These are phyloP conservation scores for Aaosphaeria arxii DNA, from an alignment of 2,329 filamentous ascomycete species.

Conservation along the genomic window DNA sequence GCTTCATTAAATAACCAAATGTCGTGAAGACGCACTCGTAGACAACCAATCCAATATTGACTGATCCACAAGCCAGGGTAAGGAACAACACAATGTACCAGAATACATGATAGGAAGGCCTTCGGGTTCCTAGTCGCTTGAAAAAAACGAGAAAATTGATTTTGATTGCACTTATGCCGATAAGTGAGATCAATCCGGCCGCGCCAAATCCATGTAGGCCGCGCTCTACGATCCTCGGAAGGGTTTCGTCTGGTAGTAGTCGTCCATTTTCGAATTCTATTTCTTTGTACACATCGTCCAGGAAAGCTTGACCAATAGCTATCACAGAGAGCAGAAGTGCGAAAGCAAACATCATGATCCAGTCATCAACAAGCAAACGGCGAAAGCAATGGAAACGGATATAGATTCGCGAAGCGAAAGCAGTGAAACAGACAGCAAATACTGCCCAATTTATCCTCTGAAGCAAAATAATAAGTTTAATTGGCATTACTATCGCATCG, in stretches of 20 bases:
- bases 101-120: constrained; percentile 2
- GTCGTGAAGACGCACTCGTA: constrained; percentile 3
- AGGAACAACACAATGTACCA: constrained; percentile 7
- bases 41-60: constrained; percentile 3
- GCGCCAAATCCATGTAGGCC: constrained; percentile 3
- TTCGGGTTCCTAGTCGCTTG: constrained; percentile 6
- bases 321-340: constrained; percentile 1
- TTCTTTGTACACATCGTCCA: constrained; percentile 4
- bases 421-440: constrained; percentile 4
- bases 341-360: constrained; percentile 6
- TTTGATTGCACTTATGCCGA: constrained; percentile 7
- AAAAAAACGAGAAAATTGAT: constrained; percentile 11
- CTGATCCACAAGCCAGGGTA: constrained; percentile 3
- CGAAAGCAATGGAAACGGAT: constrained; percentile 8
- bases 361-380: constrained; percentile 7
- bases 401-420: constrained; percentile 3
- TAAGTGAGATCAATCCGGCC: neutral
- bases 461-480: too few species aligned
- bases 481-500: too few species aligned
- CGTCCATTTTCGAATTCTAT: constrained; percentile 5
- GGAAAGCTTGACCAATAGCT: constrained; percentile 3
- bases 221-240: neutral
- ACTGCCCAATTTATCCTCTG: constrained; percentile 2
- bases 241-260: neutral
- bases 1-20: neutral